A percentile compares a stretch with the other conserved stretches of the same genome.
These are phyloP conservation scores for Nothomitra cinnamomea DNA, from an alignment of 2,329 filamentous ascomycete genomes.

Conservation along the genomic window DNA sequence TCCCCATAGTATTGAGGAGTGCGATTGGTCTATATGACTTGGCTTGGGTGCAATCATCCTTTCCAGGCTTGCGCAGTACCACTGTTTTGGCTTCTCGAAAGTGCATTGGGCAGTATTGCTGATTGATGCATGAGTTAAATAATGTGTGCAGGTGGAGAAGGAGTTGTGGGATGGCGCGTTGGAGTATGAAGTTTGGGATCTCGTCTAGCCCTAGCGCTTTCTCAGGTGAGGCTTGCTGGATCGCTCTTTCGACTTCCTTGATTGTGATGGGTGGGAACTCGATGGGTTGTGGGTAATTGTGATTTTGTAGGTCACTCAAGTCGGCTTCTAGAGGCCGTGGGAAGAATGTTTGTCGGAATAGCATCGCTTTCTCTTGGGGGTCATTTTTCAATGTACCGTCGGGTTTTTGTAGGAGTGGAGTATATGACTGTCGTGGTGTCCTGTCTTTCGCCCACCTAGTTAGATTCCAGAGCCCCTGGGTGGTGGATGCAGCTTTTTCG, in stretches of 20 bases:
- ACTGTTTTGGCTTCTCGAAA: conserved; percentile 11
- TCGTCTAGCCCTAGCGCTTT: background rate
- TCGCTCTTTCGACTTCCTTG: background rate
- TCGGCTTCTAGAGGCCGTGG: background rate
- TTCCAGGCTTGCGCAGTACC: conserved; percentile 11
- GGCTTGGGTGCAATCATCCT: conserved; percentile 10
- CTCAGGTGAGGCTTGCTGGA: background rate
- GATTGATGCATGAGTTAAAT: conserved; percentile 7
- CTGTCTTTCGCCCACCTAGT: background rate
- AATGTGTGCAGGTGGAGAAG: background rate
- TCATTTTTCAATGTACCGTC: background rate
- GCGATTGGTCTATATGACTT: conserved; percentile 12
- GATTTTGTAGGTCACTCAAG: background rate
- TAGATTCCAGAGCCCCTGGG: background rate
- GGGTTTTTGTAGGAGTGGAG: background rate
- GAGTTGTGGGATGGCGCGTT: background rate
- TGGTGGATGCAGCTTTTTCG: background rate
- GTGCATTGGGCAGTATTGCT: conserved; percentile 11
- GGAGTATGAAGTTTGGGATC: background rate
- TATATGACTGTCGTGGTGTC: background rate
- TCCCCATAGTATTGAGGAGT: conserved; percentile 12
- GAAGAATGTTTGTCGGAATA: background rate
- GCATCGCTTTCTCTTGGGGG: background rate
- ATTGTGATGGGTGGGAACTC: background rate
- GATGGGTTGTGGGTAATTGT: background rate